Percentiles rank a stretch among this genome's conserved stretches.
Evolutionary conservation across 164 flowering plant species (phyloP).

Genomic region (grape (Vitis vinifera)): ASM3070453v1 NC_081814.1:5723001-5723500

Average conservation of each 20-base stretch:
- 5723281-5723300: neutral
- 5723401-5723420: no score
- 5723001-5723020: slow-evolving; percentile 89
- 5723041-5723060: neutral
- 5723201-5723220: slow-evolving; percentile 87
- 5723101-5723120: neutral
- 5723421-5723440: neutral
- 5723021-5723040: slow-evolving; percentile 4
- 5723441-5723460: neutral
- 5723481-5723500: slow-evolving; percentile 55
- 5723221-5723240: slow-evolving; percentile 97
- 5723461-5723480: neutral
- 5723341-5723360: no score
- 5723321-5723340: no score
- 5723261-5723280: slow-evolving; percentile 36
- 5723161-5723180: slow-evolving; percentile 97
- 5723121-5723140: slow-evolving; percentile 7
- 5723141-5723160: slow-evolving; percentile 88
- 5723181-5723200: slow-evolving; percentile 93
- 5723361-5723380: neutral
- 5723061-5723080: neutral
- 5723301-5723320: no score
- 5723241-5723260: slow-evolving; percentile 85
- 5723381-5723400: neutral
- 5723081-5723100: slow-evolving; percentile 5